Base-by-base conservation (phyloP, 2,329 filamentous ascomycete genomes). In the Ascochyta rabiei region DNA sequence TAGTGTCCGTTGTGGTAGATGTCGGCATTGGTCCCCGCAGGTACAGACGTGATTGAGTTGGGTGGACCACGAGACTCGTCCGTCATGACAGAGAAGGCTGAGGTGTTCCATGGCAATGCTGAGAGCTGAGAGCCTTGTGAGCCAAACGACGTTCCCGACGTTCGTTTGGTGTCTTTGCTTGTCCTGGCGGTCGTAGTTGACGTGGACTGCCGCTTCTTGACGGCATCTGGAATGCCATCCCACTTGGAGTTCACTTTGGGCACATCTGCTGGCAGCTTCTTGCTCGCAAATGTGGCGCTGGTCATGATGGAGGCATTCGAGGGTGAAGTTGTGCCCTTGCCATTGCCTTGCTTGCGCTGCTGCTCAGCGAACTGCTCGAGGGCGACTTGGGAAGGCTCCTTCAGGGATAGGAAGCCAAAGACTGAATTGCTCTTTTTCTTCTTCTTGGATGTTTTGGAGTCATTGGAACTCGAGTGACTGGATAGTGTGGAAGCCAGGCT, bases 191-290 rank as follows among this genome's bases (percentile, higher is more conserved):
- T 49, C 10, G 40, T 30, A 34, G 51, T 57, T 26, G 60, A 48
- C 28, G 35, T 44, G 7, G 63, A 64, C 16, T 57, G 48, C 2
- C 57, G 60, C 12, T 61, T 56, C 59, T 77, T 79, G 38, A 75
- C 60, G 1, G 65, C 56, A 19, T 79, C 73, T 12, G 81, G 81
- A 7, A 83, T 64, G 9, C 81, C 81, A 59, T 83, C 77, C 81
- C 81, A 83, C 67, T 80, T 83, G 24, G 79, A 79, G 56, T 83
- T 84, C 31, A 82, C 81, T 57, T 79, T 82, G 18, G 81, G 81
- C 1, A 83, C 79, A 48, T 70, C 71, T 3, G 74, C 60, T 6
- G 81, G 81, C 33, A 84, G 73, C 59, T 79, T 81, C 55, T 79
- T 56, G 31, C 73, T 71, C 12, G 67, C 66, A 26, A 75, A 64